Evolutionary conservation across 1,284 basidiomycete genomes (phyloP), one percentile per base, ranked within the genome.

Genomic region (Ustilago xerochloae): DNA sequence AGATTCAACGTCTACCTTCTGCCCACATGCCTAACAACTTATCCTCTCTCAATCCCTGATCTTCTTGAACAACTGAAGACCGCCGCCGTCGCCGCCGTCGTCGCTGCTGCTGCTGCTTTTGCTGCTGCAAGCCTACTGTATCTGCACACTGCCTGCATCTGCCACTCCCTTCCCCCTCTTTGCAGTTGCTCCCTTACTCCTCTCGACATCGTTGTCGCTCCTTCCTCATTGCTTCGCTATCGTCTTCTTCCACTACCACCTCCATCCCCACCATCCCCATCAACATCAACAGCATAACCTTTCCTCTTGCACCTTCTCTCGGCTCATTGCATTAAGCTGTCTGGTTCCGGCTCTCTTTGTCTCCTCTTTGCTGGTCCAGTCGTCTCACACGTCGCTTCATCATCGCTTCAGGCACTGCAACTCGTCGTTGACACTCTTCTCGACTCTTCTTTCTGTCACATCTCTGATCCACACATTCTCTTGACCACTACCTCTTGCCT

Each of bases 61-160:
- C n/a, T n/a, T n/a, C n/a, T n/a, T n/a, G n/a, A n/a, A n/a, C n/a
- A n/a, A n/a, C n/a, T n/a, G n/a, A n/a, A n/a, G n/a, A n/a, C n/a
- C n/a, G n/a, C n/a, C n/a, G n/a, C n/a, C n/a, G n/a, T 28, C 36
- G 22, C 36, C 8, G 8, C 18, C 33, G 6, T 12, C 29, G 49
- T 29, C 30, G 36, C 32, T 52, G 29, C 16, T 52, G 36, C 50
- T 39, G 26, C 36, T 52, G 26, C 35, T 33, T 22, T 29, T 32
- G 13, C 36, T 30, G 33, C 48, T 36, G 46, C 46, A 48, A 7
- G 38, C 43, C 20, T 32, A n/a, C n/a, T n/a, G n/a, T n/a, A 45
- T 38, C 32, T 47, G 45, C 33, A 46, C 30, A 47, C 45, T 36
- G 35, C 54, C 35, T 57, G 54, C 45, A 56, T 46, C 24, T 38